Evolutionary conservation across 2,329 filamentous ascomycete species (phyloP).

Genomic region (Fusarium sp.): DNA sequence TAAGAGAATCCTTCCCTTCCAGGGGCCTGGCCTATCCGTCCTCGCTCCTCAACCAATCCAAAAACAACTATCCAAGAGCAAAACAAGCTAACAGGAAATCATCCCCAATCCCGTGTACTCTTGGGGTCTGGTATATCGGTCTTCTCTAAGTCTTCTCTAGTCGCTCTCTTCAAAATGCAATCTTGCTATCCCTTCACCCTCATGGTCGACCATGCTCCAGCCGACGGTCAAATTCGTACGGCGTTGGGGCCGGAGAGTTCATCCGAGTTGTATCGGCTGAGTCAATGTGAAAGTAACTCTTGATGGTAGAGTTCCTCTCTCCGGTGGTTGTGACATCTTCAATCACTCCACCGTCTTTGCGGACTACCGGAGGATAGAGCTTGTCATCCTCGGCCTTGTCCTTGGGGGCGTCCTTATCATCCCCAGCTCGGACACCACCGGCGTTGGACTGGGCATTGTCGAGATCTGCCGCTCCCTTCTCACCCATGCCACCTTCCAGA

Average conservation of each 20-base stretch:
- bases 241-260: slow-evolving; percentile 47
- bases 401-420: slow-evolving; percentile 20
- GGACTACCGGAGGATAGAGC: slow-evolving; percentile 40
- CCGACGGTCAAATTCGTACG: slow-evolving; percentile 43
- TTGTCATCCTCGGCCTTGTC: slow-evolving; percentile 11
- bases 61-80: not conserved
- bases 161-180: slow-evolving; percentile 21
- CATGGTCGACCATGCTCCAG: slow-evolving; percentile 29
- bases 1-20: not conserved
- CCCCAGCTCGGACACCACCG: slow-evolving; percentile 54
- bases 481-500: slow-evolving; percentile 66
- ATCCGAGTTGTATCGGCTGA: slow-evolving; percentile 42
- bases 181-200: slow-evolving; percentile 6
- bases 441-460: slow-evolving; percentile 68
- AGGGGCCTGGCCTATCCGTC: not conserved
- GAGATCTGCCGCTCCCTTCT: slow-evolving; percentile 65
- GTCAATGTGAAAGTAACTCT: slow-evolving; percentile 43
- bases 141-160: slow-evolving; percentile 12
- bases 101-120: slow-evolving; percentile 28
- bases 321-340: slow-evolving; percentile 27
- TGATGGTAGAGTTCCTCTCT: slow-evolving; percentile 39
- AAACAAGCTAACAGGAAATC: not conserved
- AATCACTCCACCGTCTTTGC: slow-evolving; percentile 38
- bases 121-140: slow-evolving; percentile 22
- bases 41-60: not conserved